Percentiles rank a stretch among this genome's conserved stretches.
Conservation (phyloP, 2,329 filamentous ascomycete genomes). For the Chaetoscypha palmicola region DNA sequence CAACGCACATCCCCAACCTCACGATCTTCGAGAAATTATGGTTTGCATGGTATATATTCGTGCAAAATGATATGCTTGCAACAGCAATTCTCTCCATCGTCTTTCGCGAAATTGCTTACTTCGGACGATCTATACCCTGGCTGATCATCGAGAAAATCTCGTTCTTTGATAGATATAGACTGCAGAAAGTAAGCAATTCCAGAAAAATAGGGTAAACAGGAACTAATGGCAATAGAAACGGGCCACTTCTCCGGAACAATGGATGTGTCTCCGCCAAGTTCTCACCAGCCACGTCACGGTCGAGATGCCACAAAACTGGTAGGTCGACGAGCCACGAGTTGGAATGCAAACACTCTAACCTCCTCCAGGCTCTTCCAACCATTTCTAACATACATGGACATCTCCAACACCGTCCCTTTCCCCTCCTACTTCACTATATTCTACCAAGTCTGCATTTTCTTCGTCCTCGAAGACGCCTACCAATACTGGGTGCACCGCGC, state of each 20-base stretch:
- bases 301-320: conserved; percentile 97
- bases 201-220: too few species aligned
- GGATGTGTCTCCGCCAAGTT: conserved; percentile 87
- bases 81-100: conserved; percentile 96
- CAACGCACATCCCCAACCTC: too few species aligned
- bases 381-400: too few species aligned
- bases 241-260: conserved; percentile 89
- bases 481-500: conserved; percentile 95
- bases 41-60: conserved; percentile 98
- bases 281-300: conserved; percentile 95
- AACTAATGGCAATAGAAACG: too few species aligned
- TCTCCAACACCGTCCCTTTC: conserved; percentile 91
- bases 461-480: conserved; percentile 93
- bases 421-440: conserved; percentile 79
- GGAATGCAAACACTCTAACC: too few species aligned
- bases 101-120: conserved; percentile 93
- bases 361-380: conserved; percentile 99
- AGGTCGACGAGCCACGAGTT: too few species aligned
- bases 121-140: conserved; percentile 81
- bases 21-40: too few species aligned
- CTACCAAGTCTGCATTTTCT: conserved; percentile 87
- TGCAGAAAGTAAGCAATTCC: conserved; percentile 81
- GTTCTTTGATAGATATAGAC: conserved; percentile 88
- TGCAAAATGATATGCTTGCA: conserved; percentile 94
- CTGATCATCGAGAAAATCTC: conserved; percentile 86